These are phyloP conservation scores for Coccomyxa subellipsoidea DNA, from an alignment of 163 green algal species.

Conservation along the genomic window DNA sequence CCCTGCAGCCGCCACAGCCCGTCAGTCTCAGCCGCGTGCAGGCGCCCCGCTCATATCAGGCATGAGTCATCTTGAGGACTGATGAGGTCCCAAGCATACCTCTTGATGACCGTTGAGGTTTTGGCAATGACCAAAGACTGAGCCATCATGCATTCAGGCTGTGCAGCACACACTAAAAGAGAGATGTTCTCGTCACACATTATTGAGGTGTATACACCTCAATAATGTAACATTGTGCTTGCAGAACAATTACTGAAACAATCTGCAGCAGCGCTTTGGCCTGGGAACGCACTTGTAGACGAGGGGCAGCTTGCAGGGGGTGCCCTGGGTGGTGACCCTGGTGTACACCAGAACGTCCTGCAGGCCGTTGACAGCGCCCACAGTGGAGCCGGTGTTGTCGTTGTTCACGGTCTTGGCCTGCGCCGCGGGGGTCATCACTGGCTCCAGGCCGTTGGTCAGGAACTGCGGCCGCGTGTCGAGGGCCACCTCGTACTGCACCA, in stretches of 20 bases:
- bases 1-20: background rate
- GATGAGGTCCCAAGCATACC: too few relatives aligned
- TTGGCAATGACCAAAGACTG: too few relatives aligned
- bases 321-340: background rate
- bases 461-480: background rate
- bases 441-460: background rate
- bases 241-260: background rate
- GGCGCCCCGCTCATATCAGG: too few relatives aligned
- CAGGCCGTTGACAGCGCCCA: background rate
- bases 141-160: too few relatives aligned
- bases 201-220: too few relatives aligned
- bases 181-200: too few relatives aligned
- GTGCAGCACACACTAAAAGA: too few relatives aligned
- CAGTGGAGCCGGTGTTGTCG: background rate
- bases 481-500: background rate
- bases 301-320: background rate
- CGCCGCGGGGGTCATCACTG: background rate
- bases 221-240: too few relatives aligned
- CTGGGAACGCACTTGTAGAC: conserved; percentile 9
- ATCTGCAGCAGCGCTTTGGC: background rate
- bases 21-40: too few relatives aligned
- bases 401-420: background rate
- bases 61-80: too few relatives aligned
- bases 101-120: too few relatives aligned
- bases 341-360: background rate